phyloP scores from a whole-genome alignment of 345 rosid genomes.

The Citrus trifoliata region DNA sequence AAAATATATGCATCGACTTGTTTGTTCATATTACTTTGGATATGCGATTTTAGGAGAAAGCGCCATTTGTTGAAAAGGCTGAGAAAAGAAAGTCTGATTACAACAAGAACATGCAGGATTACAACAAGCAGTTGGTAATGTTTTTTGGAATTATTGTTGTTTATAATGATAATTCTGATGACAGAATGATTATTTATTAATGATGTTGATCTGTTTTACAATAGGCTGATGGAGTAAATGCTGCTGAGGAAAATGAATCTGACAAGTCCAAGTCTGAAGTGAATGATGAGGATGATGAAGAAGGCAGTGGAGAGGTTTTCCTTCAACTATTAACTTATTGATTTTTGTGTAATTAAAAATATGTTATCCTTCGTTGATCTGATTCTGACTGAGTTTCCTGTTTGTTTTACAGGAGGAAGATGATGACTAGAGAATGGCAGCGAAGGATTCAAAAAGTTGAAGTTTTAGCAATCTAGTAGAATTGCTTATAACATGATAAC shows the following conservation, averaged over 20 bases:
- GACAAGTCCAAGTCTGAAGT: slow-evolving; percentile 86
- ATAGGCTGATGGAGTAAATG: slow-evolving; percentile 52
- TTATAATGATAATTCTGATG: not conserved
- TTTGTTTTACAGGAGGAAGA: slow-evolving; percentile 49
- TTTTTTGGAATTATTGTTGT: not conserved
- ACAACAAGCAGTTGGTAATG: slow-evolving; percentile 60
- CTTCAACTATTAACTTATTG: not conserved
- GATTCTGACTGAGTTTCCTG: not conserved
- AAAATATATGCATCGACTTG: not conserved
- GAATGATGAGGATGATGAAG: slow-evolving; percentile 52
- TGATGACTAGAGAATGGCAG: slow-evolving; percentile 30
- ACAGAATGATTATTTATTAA: not conserved
- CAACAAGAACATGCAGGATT: slow-evolving; percentile 53
- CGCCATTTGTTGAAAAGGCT: slow-evolving; percentile 47
- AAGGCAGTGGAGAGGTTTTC: slow-evolving; percentile 55
- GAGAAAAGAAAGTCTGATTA: slow-evolving; percentile 71
- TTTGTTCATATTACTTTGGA: not conserved
- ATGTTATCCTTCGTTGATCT: not conserved
- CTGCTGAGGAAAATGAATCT: slow-evolving; percentile 62
- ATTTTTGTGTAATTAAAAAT: not conserved
- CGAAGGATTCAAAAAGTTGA: slow-evolving; percentile 5
- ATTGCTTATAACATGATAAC: slow-evolving; percentile 15
- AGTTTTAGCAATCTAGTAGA: slow-evolving; percentile 17
- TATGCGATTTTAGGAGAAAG: slow-evolving; percentile 49
- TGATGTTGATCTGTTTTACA: not conserved